Percentiles rank a stretch among this genome's conserved stretches.
phyloP scores from a whole-genome alignment of 1,284 basidiomycete species.

The Ganoderma lingzhi region DNA sequence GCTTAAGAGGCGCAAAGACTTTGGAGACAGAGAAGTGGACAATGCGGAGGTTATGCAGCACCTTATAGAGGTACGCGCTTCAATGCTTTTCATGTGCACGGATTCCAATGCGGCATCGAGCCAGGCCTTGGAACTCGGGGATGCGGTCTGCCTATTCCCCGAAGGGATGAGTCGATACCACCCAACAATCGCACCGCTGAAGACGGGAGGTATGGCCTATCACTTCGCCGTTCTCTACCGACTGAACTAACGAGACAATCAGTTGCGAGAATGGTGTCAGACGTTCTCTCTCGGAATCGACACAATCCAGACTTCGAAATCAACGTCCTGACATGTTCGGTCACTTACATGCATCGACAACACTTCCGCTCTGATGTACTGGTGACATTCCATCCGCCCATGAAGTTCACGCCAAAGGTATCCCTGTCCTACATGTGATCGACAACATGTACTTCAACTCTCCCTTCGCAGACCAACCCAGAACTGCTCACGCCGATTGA shows the following conservation, averaged over 20 bases:
- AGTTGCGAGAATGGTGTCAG: constrained; percentile 85
- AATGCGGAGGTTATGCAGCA: constrained; percentile 74
- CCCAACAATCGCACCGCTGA: constrained; percentile 82
- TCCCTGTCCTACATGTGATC: background rate
- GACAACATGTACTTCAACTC: constrained; percentile 5
- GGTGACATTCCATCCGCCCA: constrained; percentile 82
- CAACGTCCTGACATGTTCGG: constrained; percentile 77
- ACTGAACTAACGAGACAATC: constrained; percentile 15
- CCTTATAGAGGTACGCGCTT: constrained; percentile 64
- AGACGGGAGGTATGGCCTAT: constrained; percentile 74
- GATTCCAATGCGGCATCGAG: constrained; percentile 1
- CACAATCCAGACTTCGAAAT: constrained; percentile 76
- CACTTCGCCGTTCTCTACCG: background rate
- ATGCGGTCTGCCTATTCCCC: constrained; percentile 84
- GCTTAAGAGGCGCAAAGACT: constrained; percentile 79
- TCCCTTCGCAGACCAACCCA: constrained; percentile 60
- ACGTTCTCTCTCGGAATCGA: constrained; percentile 76
- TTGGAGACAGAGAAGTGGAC: constrained; percentile 59
- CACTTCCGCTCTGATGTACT: constrained; percentile 88
- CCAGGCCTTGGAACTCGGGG: constrained; percentile 78
- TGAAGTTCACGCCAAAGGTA: constrained; percentile 72
- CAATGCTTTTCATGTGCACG: background rate
- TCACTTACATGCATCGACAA: constrained; percentile 84
- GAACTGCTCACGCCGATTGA: constrained; percentile 76
- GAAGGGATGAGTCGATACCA: constrained; percentile 87